These are phyloP conservation scores for Ceratocystis cubensis DNA, from an alignment of 2,329 filamentous ascomycete genomes.

Conservation along the genomic window DNA sequence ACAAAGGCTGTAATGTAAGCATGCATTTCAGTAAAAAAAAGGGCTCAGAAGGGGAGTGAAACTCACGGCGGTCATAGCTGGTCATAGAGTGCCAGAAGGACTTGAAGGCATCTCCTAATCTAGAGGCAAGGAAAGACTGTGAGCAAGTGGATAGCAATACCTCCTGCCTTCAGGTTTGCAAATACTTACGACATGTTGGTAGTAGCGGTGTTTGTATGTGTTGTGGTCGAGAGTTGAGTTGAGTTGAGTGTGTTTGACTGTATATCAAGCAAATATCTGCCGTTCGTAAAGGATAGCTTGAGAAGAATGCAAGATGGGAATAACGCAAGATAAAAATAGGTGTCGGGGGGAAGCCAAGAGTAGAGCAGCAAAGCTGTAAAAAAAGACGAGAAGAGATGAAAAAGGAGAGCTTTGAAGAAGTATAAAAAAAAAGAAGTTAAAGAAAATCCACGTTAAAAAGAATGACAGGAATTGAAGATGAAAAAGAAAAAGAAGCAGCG, in stretches of 20 bases:
- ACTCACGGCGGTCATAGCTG: slow-evolving; percentile 55
- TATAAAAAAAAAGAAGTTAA: slow-evolving; percentile 9
- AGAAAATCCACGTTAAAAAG: slow-evolving; percentile 10
- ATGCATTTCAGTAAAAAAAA: neutral
- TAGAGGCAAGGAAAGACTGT: slow-evolving; percentile 25
- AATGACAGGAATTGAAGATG: slow-evolving; percentile 13
- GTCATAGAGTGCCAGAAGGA: slow-evolving; percentile 92
- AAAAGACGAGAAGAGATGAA: neutral
- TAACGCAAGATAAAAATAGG: slow-evolving; percentile 8
- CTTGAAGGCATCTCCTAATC: slow-evolving; percentile 61
- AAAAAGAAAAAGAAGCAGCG: slow-evolving; percentile 9
- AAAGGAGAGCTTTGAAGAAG: slow-evolving; percentile 5
- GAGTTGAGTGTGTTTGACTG: neutral
- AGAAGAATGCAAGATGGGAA: slow-evolving; percentile 2
- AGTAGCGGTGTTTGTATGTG: neutral
- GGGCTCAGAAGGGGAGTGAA: slow-evolving; percentile 3
- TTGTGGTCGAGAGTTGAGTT: slow-evolving; percentile 1
- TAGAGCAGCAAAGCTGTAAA: neutral
- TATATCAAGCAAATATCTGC: neutral
- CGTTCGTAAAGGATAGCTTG: neutral
- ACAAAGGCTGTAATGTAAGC: slow-evolving; percentile 5
- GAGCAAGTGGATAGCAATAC: neutral
- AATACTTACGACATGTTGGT: slow-evolving; percentile 17
- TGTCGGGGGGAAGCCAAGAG: neutral
- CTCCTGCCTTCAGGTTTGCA: neutral